Evolutionary conservation across 1,139 yeast species (phyloP), one percentile per base, ranked within the genome.

Genomic region (Kurtzmaniella quercitrusa): DNA sequence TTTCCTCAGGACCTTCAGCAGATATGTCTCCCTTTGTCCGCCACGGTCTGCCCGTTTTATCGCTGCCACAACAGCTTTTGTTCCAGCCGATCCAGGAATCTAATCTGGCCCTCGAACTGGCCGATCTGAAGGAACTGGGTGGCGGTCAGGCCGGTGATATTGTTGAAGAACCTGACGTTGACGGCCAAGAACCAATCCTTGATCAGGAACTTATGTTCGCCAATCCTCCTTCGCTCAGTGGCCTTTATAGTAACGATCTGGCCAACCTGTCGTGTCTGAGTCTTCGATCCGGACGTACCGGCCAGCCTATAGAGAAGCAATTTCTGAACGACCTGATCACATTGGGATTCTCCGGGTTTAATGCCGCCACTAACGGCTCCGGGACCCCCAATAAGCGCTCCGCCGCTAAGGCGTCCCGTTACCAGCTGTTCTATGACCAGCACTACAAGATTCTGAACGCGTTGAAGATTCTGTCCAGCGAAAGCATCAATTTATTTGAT

Each of bases 351-450:
- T 31, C 18, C 18, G 16, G 18, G 12, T 6, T 31, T 5, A 27
- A 27, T 4, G 44, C 45, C 27, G 45, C 54, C 12, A 39, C 45
- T 4, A 45, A 45, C 7, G 49, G 61, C 10, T 61, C 65, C 0
- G 69, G 72, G n/a, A 48, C 56, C 15, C 54, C 59, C 7, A 53
- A 59, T 2, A 68, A 58, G 53, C 56, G 72, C 46, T 69, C 66
- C 3, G 73, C 70, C 5, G 79, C 79, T n/a, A 67, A 72, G 45
- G 80, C 81, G 2, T 68, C 68, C 38, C 56, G 81, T 41, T 77
- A 76, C 49, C 79, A 75, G 53, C 69, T 67, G 9, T 73, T 76
- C 51, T 76, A 76, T 49, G 78, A 74, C 49, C 77, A 73, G 50
- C 70, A 77, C 5, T 61, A 63, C 42, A 60, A 73, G 41, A 61